These are phyloP conservation scores for Collariella sp. DNA, from an alignment of 495 filamentous ascomycete species.

Conservation along the genomic window DNA sequence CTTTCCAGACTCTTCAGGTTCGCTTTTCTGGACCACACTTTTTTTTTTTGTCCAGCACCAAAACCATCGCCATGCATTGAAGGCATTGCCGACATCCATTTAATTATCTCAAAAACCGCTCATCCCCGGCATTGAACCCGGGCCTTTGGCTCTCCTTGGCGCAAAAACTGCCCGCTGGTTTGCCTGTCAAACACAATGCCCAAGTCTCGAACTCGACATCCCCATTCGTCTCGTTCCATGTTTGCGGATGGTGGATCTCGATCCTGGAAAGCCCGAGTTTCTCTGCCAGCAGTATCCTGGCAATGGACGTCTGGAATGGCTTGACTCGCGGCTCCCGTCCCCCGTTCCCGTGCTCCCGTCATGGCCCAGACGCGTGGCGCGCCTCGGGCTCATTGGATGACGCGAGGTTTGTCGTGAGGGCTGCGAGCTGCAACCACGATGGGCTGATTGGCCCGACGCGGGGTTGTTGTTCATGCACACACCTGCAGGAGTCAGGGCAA, in stretches of 20 bases:
- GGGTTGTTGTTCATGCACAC: conserved; percentile 1
- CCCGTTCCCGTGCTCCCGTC: too few species aligned
- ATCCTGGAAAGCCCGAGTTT: too few species aligned
- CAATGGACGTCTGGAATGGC: background rate
- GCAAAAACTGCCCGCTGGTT: background rate
- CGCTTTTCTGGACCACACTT: background rate
- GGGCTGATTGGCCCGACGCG: background rate
- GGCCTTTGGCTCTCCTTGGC: too few species aligned
- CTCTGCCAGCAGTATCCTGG: too few species aligned
- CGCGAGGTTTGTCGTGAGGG: background rate
- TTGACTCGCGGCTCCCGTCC: background rate
- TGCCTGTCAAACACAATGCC: background rate
- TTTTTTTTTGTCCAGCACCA: background rate
- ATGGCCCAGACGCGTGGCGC: background rate
- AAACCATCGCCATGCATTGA: too few species aligned
- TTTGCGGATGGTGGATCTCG: background rate
- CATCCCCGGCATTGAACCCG: background rate
- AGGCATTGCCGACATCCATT: too few species aligned
- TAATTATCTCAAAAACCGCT: too few species aligned
- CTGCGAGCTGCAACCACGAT: background rate
- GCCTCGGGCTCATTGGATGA: conserved; percentile 4
- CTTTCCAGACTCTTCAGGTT: background rate
- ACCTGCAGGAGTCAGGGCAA: background rate
- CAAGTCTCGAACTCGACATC: background rate
- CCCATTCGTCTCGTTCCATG: background rate